Conservation (phyloP, 306 rosid genomes). For the Urtica urens region DNA sequence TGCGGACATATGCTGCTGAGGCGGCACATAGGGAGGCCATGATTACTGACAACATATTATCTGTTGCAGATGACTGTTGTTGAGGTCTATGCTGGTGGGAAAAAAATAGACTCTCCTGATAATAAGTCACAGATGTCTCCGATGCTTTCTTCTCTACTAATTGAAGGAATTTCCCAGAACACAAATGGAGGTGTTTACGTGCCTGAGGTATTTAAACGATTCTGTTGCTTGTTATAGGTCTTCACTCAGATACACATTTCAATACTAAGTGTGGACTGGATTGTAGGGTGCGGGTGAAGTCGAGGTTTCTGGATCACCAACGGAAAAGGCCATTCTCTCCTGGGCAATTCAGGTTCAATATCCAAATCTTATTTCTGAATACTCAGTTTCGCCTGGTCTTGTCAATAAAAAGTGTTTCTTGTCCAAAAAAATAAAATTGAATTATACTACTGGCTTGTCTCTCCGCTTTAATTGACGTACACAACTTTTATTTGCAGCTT, state of each 20-base stretch:
- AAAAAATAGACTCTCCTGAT: constrained; percentile 39
- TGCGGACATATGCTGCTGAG: too few relatives aligned
- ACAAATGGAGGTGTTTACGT: constrained; percentile 60
- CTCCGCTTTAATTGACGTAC: background rate
- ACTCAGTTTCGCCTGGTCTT: too few relatives aligned
- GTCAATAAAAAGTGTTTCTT: too few relatives aligned
- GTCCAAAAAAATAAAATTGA: too few relatives aligned
- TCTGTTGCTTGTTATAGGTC: background rate
- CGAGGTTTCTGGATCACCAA: constrained; percentile 88
- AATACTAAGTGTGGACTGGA: background rate
- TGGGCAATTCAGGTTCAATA: constrained; percentile 61
- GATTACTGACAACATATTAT: too few relatives aligned
- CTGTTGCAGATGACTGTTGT: constrained; percentile 67
- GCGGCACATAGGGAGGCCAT: too few relatives aligned
- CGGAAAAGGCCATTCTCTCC: constrained; percentile 71
- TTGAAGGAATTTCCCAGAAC: constrained; percentile 70
- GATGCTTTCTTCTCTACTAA: constrained; percentile 33
- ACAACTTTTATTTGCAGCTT: constrained; percentile 37
- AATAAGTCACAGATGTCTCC: constrained; percentile 38
- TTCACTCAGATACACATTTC: background rate
- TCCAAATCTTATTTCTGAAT: background rate
- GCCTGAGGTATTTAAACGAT: constrained; percentile 53
- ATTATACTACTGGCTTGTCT: background rate
- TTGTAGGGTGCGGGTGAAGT: constrained; percentile 39
- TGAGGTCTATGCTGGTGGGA: constrained; percentile 50